phyloP scores from a whole-genome alignment of 2,329 filamentous ascomycete species.

The Penicillium frequentans region DNA sequence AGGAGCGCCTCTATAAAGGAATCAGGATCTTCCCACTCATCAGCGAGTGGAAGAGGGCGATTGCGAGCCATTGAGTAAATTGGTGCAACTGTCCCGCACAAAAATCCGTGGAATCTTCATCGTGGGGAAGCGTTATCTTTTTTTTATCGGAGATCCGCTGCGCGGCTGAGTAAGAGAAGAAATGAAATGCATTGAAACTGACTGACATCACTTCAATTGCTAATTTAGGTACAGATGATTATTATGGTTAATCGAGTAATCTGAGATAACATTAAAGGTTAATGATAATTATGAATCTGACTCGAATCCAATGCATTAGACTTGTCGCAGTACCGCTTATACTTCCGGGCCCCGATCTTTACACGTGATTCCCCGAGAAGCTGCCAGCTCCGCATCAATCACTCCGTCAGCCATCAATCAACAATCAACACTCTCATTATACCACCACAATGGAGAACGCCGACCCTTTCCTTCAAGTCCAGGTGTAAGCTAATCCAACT shows the following conservation, averaged over 20 bases:
- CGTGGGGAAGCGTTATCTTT: constrained; percentile 22
- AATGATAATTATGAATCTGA: not conserved
- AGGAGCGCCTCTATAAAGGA: constrained; percentile 78
- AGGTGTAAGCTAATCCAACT: constrained; percentile 37
- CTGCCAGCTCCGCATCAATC: constrained; percentile 2
- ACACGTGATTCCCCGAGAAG: constrained; percentile 1
- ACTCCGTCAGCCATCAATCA: not conserved
- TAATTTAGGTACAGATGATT: not conserved
- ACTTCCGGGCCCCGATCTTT: not conserved
- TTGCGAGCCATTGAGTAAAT: constrained; percentile 46
- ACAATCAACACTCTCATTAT: constrained; percentile 5
- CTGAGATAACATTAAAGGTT: not conserved
- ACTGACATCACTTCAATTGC: not conserved
- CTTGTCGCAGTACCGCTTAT: not conserved
- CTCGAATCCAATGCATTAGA: not conserved
- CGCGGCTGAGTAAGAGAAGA: not conserved
- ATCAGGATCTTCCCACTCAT: constrained; percentile 69
- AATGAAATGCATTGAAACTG: not conserved
- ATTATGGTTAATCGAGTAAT: not conserved
- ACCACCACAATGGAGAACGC: constrained; percentile 33
- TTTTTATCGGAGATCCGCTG: constrained; percentile 9
- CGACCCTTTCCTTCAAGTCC: constrained; percentile 51
- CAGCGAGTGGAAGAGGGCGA: constrained; percentile 64
- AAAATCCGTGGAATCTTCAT: constrained; percentile 4
- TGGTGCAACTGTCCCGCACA: not conserved